Percentiles rank a stretch among this genome's conserved stretches.
phyloP scores from a whole-genome alignment of 2,329 filamentous ascomycete genomes.

The Botryotinia convoluta region DNA sequence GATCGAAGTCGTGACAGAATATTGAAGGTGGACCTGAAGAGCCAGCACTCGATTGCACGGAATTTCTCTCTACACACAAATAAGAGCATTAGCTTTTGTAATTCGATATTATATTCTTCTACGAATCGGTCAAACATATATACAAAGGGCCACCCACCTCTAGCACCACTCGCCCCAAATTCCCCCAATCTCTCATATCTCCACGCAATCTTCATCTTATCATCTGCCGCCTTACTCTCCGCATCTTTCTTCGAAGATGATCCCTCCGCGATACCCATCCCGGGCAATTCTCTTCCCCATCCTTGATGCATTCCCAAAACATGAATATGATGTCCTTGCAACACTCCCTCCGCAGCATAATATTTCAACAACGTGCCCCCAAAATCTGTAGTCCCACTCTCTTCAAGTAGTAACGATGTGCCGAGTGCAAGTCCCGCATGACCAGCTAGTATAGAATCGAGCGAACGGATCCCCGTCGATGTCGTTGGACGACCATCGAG shows the following conservation, averaged over 20 bases:
- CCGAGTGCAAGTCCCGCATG: constrained; percentile 84
- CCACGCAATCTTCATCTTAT: constrained; percentile 99
- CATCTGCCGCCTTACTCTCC: constrained; percentile 46
- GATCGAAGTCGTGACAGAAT: constrained; percentile 74
- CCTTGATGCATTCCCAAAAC: constrained; percentile 74
- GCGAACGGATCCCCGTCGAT: constrained; percentile 83
- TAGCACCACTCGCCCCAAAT: constrained; percentile 52
- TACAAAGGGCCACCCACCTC: constrained; percentile 42
- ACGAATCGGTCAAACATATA: constrained; percentile 52
- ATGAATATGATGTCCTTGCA: constrained; percentile 87
- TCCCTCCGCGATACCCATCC: constrained; percentile 51
- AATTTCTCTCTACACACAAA: constrained; percentile 29
- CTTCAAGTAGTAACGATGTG: constrained; percentile 75
- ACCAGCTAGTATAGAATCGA: constrained; percentile 82
- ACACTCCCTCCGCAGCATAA: constrained; percentile 88
- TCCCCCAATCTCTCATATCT: constrained; percentile 84
- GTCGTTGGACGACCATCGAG: constrained; percentile 84
- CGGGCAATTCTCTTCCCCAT: constrained; percentile 84
- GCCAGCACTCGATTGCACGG: constrained; percentile 22
- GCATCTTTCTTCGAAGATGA: constrained; percentile 43
- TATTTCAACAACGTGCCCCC: constrained; percentile 79
- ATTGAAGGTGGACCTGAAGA: constrained; percentile 30
- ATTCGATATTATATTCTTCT: constrained; percentile 22
- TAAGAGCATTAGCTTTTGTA: constrained; percentile 19
- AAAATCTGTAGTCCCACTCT: constrained; percentile 93